These are phyloP conservation scores for Capsicum pubescens DNA, from an alignment of 257 asterid genomes.

Conservation along the genomic window DNA sequence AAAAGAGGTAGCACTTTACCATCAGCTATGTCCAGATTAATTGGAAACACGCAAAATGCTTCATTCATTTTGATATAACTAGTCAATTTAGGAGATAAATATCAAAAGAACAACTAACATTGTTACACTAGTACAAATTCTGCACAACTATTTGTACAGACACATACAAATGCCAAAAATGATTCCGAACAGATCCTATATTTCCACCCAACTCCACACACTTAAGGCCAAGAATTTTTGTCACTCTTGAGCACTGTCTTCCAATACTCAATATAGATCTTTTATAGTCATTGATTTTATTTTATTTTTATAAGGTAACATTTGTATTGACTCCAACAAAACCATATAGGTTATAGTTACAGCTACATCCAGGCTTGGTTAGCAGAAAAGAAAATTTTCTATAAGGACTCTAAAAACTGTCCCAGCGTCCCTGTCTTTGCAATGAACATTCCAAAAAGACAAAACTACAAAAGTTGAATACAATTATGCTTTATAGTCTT, in stretches of 20 bases:
- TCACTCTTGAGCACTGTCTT: background rate
- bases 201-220: conserved; percentile 13
- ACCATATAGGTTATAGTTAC: no score
- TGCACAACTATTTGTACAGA: conserved; percentile 2
- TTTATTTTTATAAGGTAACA: no score
- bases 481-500: background rate
- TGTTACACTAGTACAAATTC: background rate
- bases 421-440: no score
- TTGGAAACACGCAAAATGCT: background rate
- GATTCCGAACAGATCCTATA: background rate
- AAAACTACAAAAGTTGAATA: no score
- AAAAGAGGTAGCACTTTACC: background rate
- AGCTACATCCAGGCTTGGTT: no score
- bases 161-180: background rate
- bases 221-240: background rate
- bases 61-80: background rate
- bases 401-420: no score
- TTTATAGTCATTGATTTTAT: background rate
- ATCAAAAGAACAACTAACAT: conserved; percentile 18
- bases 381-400: no score
- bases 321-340: no score
- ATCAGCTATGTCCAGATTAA: background rate
- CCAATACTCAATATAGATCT: conserved; percentile 13
- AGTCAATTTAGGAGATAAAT: background rate
- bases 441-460: no score